A percentile compares a stretch with the other conserved stretches of the same genome.
Conservation (phyloP, 805 yeast species). For the Sungouiella thailandica region DNA sequence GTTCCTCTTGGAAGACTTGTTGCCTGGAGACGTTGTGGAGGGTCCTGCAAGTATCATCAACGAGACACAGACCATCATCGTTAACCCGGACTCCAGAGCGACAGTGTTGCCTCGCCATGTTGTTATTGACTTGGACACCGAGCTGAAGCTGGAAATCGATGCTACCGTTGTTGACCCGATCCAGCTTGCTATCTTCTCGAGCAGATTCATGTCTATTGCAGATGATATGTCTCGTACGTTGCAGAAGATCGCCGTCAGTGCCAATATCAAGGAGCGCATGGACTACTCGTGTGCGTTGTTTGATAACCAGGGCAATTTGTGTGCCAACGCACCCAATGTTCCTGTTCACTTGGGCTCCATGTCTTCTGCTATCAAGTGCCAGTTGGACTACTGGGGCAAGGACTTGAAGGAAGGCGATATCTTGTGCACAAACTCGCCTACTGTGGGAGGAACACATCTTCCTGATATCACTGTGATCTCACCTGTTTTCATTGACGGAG, state of each 20-base stretch:
- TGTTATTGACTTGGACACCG: conserved; percentile 35
- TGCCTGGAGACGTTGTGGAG: conserved; percentile 44
- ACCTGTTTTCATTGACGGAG: conserved; percentile 17
- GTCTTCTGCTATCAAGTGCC: conserved; percentile 73
- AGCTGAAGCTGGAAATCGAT: conserved; percentile 6
- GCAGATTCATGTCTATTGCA: conserved; percentile 85
- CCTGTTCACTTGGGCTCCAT: conserved; percentile 86
- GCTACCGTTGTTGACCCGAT: conserved; percentile 53
- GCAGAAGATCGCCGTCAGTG: conserved; percentile 74
- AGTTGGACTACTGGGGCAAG: conserved; percentile 60
- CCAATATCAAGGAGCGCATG: conserved; percentile 77
- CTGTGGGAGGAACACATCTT: conserved; percentile 79
- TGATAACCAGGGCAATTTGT: conserved; percentile 69
- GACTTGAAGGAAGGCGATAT: conserved; percentile 70
- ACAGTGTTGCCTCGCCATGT: conserved; percentile 57
- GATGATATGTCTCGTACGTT: conserved; percentile 84
- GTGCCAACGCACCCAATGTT: conserved; percentile 84
- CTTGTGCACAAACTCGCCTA: conserved; percentile 74
- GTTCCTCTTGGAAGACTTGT: conserved; percentile 49
- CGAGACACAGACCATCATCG: conserved; percentile 73
- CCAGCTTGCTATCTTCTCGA: conserved; percentile 70
- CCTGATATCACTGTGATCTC: conserved; percentile 49
- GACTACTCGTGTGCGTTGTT: conserved; percentile 85
- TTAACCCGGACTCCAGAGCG: conserved; percentile 60
- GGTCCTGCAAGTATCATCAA: conserved; percentile 82